Base-by-base conservation (phyloP, 2,329 filamentous ascomycete genomes). In the Davidsoniella australis region DNA sequence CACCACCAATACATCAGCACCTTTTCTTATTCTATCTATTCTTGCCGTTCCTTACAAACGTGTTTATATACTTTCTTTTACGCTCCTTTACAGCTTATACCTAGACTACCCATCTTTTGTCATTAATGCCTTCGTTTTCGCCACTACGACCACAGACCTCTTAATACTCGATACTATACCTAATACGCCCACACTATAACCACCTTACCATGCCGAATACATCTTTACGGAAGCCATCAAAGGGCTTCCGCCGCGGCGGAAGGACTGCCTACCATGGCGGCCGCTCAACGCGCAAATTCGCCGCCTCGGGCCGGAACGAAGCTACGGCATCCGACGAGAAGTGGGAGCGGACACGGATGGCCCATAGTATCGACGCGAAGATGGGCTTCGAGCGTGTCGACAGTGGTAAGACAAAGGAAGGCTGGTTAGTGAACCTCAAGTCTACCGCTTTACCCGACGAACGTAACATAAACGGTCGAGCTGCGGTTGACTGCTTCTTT, bases 371-470 rank as follows among this genome's bases (percentile, higher is more conserved):
- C 61, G 93, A 98, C 68, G 91, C 96, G 68, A 74, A 76, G 54
- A 91, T 96, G 79, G 93, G 91, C 48, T 98, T 98, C 63, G 73
- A 80, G 33, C 82, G 89, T 46, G 95, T 88, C 62, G 93, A 98
- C 56, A 80, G 85, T 29, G 91, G 83, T 61, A 86, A 82, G 66
- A 72, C 69, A 57, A 83, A 80, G 61, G 76, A 83, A 45, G 88
- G 93, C 55, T 98, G 91, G 91, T 76, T 98, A 3, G 85, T 89
- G 57, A 98, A 96, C 61, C 85, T 96, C 68, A 85, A 94, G 62
- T 80, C 87, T 38, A 96, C 91, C 0, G 78, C 79, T 10, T 73
- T 98, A 69, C 71, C 94, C 63, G 89, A 96, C 61, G 75, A 88
- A 14, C 84, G 85, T 57, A 74, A 84, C 42, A 80, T 83, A 1